Conservation (phyloP, 768 basidiomycete genomes). For the Mycena amicta region DNA sequence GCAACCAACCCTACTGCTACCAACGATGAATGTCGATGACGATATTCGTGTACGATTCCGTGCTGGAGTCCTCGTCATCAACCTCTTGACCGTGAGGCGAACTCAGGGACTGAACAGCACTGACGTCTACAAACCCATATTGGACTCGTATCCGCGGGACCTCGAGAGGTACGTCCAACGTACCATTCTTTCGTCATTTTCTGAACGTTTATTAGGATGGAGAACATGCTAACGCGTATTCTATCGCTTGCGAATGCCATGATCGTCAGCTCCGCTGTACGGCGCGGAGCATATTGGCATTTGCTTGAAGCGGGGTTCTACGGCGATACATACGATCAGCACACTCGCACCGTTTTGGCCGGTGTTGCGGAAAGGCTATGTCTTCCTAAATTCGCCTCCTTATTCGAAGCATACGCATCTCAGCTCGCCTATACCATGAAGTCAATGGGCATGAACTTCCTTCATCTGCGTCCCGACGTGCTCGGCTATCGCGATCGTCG, state of each 20-base stretch:
- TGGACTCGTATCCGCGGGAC: conserved; percentile 43
- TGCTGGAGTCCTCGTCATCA: conserved; percentile 59
- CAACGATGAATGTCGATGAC: conserved; percentile 58
- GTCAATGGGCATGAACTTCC: conserved; percentile 49
- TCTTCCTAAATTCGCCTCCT: conserved; percentile 53
- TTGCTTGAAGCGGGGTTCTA: conserved; percentile 70
- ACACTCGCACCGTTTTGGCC: conserved; percentile 54
- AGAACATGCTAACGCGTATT: conserved; percentile 73
- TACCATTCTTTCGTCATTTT: not conserved
- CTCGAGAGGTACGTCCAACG: conserved; percentile 59
- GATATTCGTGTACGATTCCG: conserved; percentile 89
- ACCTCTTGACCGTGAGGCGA: conserved; percentile 56
- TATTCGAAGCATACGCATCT: conserved; percentile 80
- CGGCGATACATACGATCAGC: conserved; percentile 37
- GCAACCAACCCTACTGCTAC: conserved; percentile 51
- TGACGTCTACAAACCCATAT: conserved; percentile 51
- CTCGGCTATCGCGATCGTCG: conserved; percentile 75
- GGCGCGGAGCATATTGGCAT: conserved; percentile 88
- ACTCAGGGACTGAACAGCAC: conserved; percentile 32
- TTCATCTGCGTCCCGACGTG: conserved; percentile 67
- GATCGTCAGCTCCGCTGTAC: conserved; percentile 73
- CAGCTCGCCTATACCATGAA: conserved; percentile 75
- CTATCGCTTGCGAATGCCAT: conserved; percentile 76
- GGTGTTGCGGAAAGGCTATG: conserved; percentile 72
- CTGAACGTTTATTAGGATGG: conserved; percentile 50